phyloP scores from a whole-genome alignment of 2,329 filamentous ascomycete genomes.

The Ceratocystis albifundus region DNA sequence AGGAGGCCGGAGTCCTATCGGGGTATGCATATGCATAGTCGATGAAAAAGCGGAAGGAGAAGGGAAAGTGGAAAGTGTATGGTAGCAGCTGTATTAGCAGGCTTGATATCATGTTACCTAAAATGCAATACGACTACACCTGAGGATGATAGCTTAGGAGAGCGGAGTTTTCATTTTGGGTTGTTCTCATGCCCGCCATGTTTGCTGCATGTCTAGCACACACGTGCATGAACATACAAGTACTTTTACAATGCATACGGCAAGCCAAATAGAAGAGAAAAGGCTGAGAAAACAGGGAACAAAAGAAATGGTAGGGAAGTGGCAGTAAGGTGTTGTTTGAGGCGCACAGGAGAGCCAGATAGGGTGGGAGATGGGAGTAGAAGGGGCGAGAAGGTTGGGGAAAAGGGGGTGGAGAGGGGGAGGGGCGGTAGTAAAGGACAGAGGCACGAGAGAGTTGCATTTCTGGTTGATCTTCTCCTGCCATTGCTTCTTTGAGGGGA shows the following conservation, averaged over 20 bases:
- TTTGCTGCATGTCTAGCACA: slow-evolving; percentile 5
- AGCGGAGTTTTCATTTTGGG: not conserved
- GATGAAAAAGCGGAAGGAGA: not conserved
- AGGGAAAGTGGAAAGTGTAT: not conserved
- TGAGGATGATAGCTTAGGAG: not conserved
- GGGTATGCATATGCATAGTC: not conserved
- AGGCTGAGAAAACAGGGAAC: not conserved
- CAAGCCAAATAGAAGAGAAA: not conserved
- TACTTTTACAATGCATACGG: not conserved
- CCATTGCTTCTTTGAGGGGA: no score
- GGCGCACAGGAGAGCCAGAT: no score
- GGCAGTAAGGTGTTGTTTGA: no score
- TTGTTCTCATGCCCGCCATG: not conserved
- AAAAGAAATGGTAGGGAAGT: not conserved
- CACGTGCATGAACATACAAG: not conserved
- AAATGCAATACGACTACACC: not conserved
- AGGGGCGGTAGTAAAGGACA: no score
- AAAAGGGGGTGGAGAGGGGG: no score
- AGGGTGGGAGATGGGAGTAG: no score
- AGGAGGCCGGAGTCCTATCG: not conserved
- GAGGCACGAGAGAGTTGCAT: no score
- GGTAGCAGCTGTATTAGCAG: not conserved
- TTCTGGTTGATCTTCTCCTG: no score
- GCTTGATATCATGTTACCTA: not conserved
- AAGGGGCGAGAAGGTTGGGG: no score